Base-by-base conservation (phyloP, 345 rosid species). In the Triadica sebifera region DNA sequence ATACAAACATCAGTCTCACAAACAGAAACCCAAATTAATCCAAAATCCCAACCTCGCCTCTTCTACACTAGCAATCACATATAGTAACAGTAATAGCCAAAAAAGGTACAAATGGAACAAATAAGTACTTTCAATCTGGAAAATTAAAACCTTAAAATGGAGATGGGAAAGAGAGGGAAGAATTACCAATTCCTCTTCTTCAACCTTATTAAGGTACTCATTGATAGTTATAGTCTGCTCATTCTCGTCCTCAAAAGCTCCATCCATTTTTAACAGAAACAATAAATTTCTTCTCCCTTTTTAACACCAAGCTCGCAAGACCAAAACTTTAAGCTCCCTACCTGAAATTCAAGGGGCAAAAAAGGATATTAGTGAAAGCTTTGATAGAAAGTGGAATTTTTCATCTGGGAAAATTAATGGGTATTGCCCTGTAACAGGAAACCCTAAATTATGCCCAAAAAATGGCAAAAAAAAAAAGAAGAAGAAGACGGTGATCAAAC, bases 181-280 rank as follows among this genome's bases (percentile, higher is more conserved):
- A 41, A 51, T 74, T 86, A 95, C 99, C 89, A 95, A 83, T 79
- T 93, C 98, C 81, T 93, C 90, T 0, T 88, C 97, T 76, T 95
- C 97, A 59, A 93, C 87, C 38, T 86, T 80, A 69, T 93, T 75
- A 69, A 95, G 91, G 74, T 93, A 95, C 83, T 95, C 99, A 37
- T 87, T 59, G 69, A 95, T 91, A 49, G 98, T 81, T 37, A 91
- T 66, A 52, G 94, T 90, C 60, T 75, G 89, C 76, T 89, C 96
- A 8, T 80, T 83, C 37, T 94, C 98, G 19, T 90, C 91, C 20
- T 86, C 98, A 67, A 89, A 85, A 67, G 24, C 84, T 16, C 74
- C 85, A 20, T 84, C 87, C 87, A 91, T 90, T 69, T 74, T 17
- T 5, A 17, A 22, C 41, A 1, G 49, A n/a, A 25, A 13, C 17